Evolutionary conservation across 768 basidiomycete species (phyloP).

Genomic region (Auriscalpium orientale): DNA sequence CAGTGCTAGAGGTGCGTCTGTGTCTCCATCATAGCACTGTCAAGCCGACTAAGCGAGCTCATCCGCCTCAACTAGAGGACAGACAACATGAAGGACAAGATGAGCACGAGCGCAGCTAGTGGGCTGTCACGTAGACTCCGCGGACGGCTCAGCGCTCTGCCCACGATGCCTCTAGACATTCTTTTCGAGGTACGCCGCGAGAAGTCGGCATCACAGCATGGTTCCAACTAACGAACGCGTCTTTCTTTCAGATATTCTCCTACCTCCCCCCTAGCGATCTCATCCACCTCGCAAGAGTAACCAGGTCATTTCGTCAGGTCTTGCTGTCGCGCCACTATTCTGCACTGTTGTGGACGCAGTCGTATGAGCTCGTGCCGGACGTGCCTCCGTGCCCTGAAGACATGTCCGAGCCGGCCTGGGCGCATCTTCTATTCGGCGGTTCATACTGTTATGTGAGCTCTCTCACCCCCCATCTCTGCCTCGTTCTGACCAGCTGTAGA

Average conservation of each 20-base stretch:
- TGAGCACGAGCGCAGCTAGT: too few relatives aligned
- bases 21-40: too few relatives aligned
- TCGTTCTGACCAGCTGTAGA: background rate
- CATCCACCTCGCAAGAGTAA: conserved; percentile 22
- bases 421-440: conserved; percentile 6
- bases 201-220: background rate
- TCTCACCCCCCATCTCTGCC: too few relatives aligned
- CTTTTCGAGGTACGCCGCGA: conserved; percentile 19
- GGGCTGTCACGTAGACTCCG: too few relatives aligned
- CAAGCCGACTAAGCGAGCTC: too few relatives aligned
- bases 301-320: conserved; percentile 20
- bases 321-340: conserved; percentile 15
- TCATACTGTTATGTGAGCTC: conserved; percentile 5
- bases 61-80: too few relatives aligned
- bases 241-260: conserved; percentile 18
- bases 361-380: background rate
- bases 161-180: conserved; percentile 21
- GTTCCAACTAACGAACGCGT: background rate
- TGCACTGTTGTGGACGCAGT: conserved; percentile 20
- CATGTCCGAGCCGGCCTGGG: conserved; percentile 6
- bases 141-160: conserved; percentile 8
- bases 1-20: too few relatives aligned
- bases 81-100: too few relatives aligned
- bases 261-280: conserved; percentile 26
- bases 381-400: conserved; percentile 6